Conservation (phyloP, 2,329 filamentous ascomycete species). For the Scytalidium lignicola region DNA sequence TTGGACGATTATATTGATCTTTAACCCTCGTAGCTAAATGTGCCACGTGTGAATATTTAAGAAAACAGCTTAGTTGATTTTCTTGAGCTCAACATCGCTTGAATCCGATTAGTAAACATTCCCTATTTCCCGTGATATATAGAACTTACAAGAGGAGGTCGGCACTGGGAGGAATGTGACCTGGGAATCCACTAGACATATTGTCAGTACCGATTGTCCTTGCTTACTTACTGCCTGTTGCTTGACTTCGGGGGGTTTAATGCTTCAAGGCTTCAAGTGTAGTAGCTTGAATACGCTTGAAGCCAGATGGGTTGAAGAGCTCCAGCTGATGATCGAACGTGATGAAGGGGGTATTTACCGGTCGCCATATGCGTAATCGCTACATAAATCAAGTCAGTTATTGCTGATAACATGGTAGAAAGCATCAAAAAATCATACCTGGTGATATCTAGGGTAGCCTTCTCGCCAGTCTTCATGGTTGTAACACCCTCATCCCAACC, state of each 20-base stretch:
- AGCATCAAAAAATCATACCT: conserved; percentile 46
- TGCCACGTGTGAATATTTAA: not conserved
- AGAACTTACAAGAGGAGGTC: conserved; percentile 74
- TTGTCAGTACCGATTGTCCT: conserved; percentile 16
- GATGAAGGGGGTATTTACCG: conserved; percentile 39
- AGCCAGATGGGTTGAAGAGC: too few species aligned
- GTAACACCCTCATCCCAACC: conserved; percentile 83
- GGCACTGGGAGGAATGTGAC: conserved; percentile 69
- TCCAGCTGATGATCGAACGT: not conserved
- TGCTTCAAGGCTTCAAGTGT: too few species aligned
- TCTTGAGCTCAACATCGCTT: conserved; percentile 66
- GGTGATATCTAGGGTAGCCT: conserved; percentile 76
- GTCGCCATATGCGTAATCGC: conserved; percentile 61
- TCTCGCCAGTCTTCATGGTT: conserved; percentile 87
- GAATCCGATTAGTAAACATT: conserved; percentile 5
- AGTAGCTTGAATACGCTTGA: not conserved
- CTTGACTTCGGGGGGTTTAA: not conserved
- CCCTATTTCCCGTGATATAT: conserved; percentile 1
- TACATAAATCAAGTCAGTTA: conserved; percentile 26
- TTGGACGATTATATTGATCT: not conserved
- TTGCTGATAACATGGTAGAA: not conserved
- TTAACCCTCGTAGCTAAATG: conserved; percentile 7
- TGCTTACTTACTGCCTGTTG: not conserved
- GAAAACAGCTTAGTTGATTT: conserved; percentile 42
- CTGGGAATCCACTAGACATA: conserved; percentile 64